Evolutionary conservation across 306 rosid species (phyloP), one percentile per base, ranked within the genome.

Genomic region (Phaseolus lunatus): DNA sequence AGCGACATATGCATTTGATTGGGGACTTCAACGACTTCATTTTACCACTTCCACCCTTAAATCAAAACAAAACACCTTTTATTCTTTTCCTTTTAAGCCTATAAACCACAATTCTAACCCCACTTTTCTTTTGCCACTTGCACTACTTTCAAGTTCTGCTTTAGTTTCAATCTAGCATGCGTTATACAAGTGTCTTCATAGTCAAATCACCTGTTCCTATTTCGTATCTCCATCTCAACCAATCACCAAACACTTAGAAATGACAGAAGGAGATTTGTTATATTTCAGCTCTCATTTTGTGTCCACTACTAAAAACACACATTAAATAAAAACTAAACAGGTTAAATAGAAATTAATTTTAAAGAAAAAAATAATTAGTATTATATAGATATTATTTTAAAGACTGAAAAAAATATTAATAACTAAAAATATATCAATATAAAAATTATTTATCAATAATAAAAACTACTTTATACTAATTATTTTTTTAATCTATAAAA

Each of bases 1-100:
- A 83, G 86, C 26, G 58, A 78, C 45, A 35, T 65, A 9, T 78
- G 86, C 80, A 83, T 83, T 35, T 83, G 86, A 83, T 78, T 83
- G 86, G 86, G 86, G 86, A 48, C 86, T 83, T 83, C 72, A 64
- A 31, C 71, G 3, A 43, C 2, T 66, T 72, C 76, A 78, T 23
- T 20, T 77, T 65, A 7, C 75, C 58, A n/a, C 82, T 62, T 70
- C 26, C 78, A 59, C 73, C 23, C 63, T 45, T 33, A 44, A 63
- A 71, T 70, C 72, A 29, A 57, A n/a, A 11, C 59, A 45, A 33
- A 26, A 29, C 72, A 47, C 66, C 52, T 82, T 77, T 78, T 72
- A 19, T 66, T 72, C 80, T 82, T 66, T 82, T 53, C 50, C 63
- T 70, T 77, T 62, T 41, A 14, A 31, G 26, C 63, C 68, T 45